Base-by-base conservation (phyloP, 225 moss, liverwort and hornwort species). In the Sphagnum tenellum region DNA sequence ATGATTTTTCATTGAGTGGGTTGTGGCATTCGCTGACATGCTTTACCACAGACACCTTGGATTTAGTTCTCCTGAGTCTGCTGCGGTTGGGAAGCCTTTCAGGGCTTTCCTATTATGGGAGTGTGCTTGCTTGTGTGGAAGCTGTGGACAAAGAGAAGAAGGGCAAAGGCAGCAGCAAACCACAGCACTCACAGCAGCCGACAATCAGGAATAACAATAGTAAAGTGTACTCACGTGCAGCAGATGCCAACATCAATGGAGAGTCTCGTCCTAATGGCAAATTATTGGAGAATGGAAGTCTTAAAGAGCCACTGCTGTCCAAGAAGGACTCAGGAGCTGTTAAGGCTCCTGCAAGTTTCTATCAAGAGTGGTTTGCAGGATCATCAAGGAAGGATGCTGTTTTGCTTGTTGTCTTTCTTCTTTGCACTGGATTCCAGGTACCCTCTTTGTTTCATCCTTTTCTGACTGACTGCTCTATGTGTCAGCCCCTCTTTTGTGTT, bases 311-410 rank as follows among this genome's bases (percentile, higher is more conserved):
- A 6, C 77, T 94, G 46, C 55, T 94, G 64, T 46, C 48, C 2
- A 82, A 74, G 58, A 84, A 74, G 69, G 87, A 86, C 9, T 56
- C 62, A 10, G 75, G 70, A 56, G 74, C 50, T 71, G 73, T 69
- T n/a, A 78, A 70, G 13, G 58, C 60, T 3, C 44, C 63, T 3
- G 7, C 49, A 7, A 46, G 68, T 2, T 0, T 73, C 47, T 82
- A 86, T 63, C 83, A 89, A 52, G 87, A 89, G 62, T 94, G 89
- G 94, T 94, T 94, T 64, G 86, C 94, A 45, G 91, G 88, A 53
- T 91, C 94, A 11, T 89, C 94, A 2, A 79, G 73, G 77, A 98
- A 98, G 73, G 96, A 98, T 46, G 13, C 87, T 55, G 83, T 92
- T 46, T 85, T 98, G 3, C 93, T 98, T 70, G 59, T 72, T 52